These are phyloP conservation scores for Gynochthodes officinalis DNA, from an alignment of 257 asterid genomes.

Conservation along the genomic window DNA sequence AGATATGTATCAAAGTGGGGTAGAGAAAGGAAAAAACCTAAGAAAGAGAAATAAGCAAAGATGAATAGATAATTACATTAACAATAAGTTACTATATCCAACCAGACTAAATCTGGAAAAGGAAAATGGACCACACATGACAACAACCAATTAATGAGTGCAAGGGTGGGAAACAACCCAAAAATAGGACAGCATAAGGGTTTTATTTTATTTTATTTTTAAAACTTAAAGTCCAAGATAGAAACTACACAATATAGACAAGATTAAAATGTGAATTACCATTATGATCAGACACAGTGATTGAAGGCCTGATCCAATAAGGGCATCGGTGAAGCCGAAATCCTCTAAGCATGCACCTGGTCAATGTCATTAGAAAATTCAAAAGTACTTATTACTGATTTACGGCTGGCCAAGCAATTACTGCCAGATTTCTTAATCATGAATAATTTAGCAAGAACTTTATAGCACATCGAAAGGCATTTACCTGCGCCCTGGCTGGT, in stretches of 20 bases:
- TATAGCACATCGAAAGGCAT: not conserved
- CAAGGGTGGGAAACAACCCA: not conserved
- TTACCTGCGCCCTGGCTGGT: slow-evolving; percentile 97
- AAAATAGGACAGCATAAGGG: not conserved
- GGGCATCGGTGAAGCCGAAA: slow-evolving; percentile 95
- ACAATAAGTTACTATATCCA: not conserved
- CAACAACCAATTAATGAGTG: not conserved
- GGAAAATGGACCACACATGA: not conserved
- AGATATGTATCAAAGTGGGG: not conserved
- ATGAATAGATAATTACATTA: too few relatives aligned
- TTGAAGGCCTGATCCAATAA: slow-evolving; percentile 89
- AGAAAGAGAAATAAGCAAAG: too few relatives aligned
- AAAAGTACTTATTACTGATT: not conserved
- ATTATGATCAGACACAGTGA: slow-evolving; percentile 82
- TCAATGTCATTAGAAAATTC: slow-evolving; percentile 14
- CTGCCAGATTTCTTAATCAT: not conserved
- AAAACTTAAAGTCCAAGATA: not conserved
- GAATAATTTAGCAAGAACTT: not conserved
- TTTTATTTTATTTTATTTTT: too few relatives aligned
- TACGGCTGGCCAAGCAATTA: not conserved
- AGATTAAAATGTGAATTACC: slow-evolving; percentile 36
- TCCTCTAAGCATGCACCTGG: slow-evolving; percentile 97
- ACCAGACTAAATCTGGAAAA: not conserved
- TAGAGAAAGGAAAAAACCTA: not conserved
- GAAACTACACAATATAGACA: not conserved